phyloP scores from a whole-genome alignment of 176 grass and related monocot genomes.

The Raddia distichophylla region DNA sequence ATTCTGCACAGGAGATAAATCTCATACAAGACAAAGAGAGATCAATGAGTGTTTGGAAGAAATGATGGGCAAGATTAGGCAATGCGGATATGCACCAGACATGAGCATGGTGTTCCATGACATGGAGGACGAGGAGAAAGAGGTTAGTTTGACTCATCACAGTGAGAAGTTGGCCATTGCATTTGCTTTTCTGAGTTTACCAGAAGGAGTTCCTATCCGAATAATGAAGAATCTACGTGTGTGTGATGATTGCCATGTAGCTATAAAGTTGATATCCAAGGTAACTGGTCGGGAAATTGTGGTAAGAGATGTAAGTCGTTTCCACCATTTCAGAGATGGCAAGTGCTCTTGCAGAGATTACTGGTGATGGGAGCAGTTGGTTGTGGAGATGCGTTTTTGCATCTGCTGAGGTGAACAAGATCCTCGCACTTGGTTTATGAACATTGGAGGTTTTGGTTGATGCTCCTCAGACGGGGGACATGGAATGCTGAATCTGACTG shows the following conservation, averaged over 20 bases:
- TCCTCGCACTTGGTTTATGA: neutral
- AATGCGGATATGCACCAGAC: constrained; percentile 63
- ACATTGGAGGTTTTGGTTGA: constrained; percentile 17
- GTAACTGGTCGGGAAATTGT: constrained; percentile 66
- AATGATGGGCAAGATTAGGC: constrained; percentile 55
- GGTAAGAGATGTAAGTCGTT: constrained; percentile 71
- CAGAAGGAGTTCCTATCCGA: constrained; percentile 60
- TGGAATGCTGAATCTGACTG: neutral
- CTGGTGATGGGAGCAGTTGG: constrained; percentile 46
- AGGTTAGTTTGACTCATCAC: constrained; percentile 66
- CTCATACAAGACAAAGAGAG: constrained; percentile 53
- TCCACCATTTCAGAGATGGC: constrained; percentile 72
- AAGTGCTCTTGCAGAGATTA: constrained; percentile 71
- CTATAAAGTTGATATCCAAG: constrained; percentile 69
- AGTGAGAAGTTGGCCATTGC: constrained; percentile 77
- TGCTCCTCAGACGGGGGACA: neutral
- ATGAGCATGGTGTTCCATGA: constrained; percentile 79
- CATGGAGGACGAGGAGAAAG: constrained; percentile 84
- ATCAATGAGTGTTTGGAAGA: constrained; percentile 57
- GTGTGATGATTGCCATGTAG: constrained; percentile 74
- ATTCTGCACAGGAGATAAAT: constrained; percentile 63
- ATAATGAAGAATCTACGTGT: constrained; percentile 85
- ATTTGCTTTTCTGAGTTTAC: constrained; percentile 71
- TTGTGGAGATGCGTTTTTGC: constrained; percentile 15
- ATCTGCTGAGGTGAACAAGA: constrained; percentile 9